Percentiles rank a stretch among this genome's conserved stretches.
Evolutionary conservation across 306 rosid species (phyloP).

Genomic region (Glycine tomentella): DNA sequence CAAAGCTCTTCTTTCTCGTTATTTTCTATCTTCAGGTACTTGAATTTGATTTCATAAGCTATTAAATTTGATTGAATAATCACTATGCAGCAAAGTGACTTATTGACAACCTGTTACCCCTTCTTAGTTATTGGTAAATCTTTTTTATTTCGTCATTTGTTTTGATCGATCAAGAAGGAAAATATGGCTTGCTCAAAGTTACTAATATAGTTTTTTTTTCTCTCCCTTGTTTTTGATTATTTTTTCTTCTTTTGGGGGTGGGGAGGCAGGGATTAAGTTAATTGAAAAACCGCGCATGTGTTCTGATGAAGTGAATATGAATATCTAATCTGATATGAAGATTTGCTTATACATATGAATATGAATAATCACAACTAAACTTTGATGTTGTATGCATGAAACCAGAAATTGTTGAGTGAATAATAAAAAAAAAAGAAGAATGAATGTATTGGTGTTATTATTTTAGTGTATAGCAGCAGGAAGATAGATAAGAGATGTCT

Average conservation of each 20-base stretch:
- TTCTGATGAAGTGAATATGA: neutral
- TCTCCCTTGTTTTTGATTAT: neutral
- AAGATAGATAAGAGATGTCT: constrained; percentile 49
- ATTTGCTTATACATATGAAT: neutral
- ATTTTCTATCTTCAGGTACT: constrained; percentile 51
- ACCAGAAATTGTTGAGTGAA: no score
- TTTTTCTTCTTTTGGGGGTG: neutral
- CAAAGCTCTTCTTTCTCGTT: constrained; percentile 36
- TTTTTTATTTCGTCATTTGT: no score
- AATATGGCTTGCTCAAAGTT: no score
- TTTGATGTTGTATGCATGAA: no score
- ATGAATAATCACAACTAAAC: neutral
- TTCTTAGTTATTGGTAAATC: neutral
- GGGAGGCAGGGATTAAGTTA: neutral
- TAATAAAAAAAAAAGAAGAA: no score
- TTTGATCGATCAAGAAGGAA: no score
- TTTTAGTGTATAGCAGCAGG: no score
- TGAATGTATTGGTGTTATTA: no score
- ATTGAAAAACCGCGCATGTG: neutral
- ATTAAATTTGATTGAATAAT: neutral
- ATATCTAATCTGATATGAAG: no score
- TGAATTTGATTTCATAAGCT: neutral
- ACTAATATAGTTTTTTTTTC: no score
- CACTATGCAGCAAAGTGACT: neutral
- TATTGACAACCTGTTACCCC: neutral